These are phyloP conservation scores for Trichophyton simii DNA, from an alignment of 2,329 filamentous ascomycete species.

Conservation along the genomic window DNA sequence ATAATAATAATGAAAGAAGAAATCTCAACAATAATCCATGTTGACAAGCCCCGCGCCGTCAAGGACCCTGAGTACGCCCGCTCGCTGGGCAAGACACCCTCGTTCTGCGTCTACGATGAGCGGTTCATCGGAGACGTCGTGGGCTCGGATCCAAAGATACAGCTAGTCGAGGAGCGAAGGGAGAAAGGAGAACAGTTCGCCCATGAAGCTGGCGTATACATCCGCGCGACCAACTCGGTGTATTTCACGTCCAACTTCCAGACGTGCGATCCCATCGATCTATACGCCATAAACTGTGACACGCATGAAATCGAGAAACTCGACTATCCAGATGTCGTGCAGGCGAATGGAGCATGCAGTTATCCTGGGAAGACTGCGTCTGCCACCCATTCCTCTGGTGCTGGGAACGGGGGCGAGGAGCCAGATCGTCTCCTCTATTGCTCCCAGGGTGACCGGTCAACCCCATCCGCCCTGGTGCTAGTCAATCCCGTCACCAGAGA, in stretches of 20 bases:
- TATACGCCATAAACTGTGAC: constrained; percentile 14
- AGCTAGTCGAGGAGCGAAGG: constrained; percentile 25
- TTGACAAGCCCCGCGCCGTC: constrained; percentile 11
- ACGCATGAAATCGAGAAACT: constrained; percentile 11
- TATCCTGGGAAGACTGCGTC: constrained; percentile 2
- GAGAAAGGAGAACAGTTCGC: constrained; percentile 35
- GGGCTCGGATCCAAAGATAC: constrained; percentile 25
- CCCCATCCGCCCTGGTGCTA: constrained; percentile 15
- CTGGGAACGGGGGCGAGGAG: background rate
- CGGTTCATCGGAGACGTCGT: constrained; percentile 21
- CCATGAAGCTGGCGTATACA: constrained; percentile 37
- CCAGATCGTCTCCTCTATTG: constrained; percentile 31
- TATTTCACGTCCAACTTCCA: constrained; percentile 30
- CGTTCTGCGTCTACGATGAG: constrained; percentile 13
- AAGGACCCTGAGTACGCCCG: constrained; percentile 9
- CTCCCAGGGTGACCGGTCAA: constrained; percentile 26
- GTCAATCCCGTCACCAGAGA: constrained; percentile 18
- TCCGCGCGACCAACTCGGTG: constrained; percentile 21
- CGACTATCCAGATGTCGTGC: constrained; percentile 9
- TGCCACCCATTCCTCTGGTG: background rate
- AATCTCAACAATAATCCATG: constrained; percentile 3
- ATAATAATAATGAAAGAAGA: background rate
- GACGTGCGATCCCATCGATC: constrained; percentile 16
- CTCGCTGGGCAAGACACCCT: constrained; percentile 8
- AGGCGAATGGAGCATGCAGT: constrained; percentile 13